Conservation (phyloP, 306 rosid species). For the Adenanthera pavonina region DNA sequence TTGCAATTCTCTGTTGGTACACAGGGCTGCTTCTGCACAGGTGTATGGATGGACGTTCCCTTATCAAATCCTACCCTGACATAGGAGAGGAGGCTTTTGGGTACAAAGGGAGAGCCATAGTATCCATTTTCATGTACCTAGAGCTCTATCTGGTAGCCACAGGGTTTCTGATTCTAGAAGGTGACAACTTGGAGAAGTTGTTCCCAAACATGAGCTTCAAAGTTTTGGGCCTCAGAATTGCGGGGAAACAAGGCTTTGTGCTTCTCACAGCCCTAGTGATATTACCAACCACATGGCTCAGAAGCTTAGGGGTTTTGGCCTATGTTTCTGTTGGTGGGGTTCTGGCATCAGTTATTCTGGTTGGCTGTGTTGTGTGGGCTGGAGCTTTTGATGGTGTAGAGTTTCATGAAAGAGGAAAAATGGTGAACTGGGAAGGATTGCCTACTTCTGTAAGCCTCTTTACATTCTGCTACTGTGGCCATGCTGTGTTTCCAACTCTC, state of each 20-base stretch:
- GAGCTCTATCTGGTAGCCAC: slow-evolving; percentile 58
- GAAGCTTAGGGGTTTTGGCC: slow-evolving; percentile 55
- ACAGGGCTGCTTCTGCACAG: slow-evolving; percentile 59
- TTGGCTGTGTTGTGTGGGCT: slow-evolving; percentile 51
- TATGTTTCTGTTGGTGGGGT: slow-evolving; percentile 68
- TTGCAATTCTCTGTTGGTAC: slow-evolving; percentile 54
- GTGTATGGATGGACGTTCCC: slow-evolving; percentile 53
- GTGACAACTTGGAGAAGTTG: slow-evolving; percentile 56
- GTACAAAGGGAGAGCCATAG: slow-evolving; percentile 46
- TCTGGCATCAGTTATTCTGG: slow-evolving; percentile 50
- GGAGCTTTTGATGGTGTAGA: slow-evolving; percentile 59
- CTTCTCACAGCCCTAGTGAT: slow-evolving; percentile 50
- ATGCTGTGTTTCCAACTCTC: slow-evolving; percentile 65
- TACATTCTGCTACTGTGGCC: slow-evolving; percentile 60
- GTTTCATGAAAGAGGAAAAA: slow-evolving; percentile 40
- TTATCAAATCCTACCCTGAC: slow-evolving; percentile 54
- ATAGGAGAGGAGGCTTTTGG: slow-evolving; percentile 67
- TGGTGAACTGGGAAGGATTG: slow-evolving; percentile 43
- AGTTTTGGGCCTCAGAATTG: slow-evolving; percentile 39
- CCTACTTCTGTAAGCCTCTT: slow-evolving; percentile 56
- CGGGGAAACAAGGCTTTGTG: slow-evolving; percentile 50
- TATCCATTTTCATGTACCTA: slow-evolving; percentile 58
- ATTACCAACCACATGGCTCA: slow-evolving; percentile 70
- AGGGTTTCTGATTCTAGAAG: slow-evolving; percentile 60
- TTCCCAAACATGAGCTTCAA: slow-evolving; percentile 52